These are phyloP conservation scores for Byssothecium circinans DNA, from an alignment of 2,329 filamentous ascomycete genomes.

Conservation along the genomic window DNA sequence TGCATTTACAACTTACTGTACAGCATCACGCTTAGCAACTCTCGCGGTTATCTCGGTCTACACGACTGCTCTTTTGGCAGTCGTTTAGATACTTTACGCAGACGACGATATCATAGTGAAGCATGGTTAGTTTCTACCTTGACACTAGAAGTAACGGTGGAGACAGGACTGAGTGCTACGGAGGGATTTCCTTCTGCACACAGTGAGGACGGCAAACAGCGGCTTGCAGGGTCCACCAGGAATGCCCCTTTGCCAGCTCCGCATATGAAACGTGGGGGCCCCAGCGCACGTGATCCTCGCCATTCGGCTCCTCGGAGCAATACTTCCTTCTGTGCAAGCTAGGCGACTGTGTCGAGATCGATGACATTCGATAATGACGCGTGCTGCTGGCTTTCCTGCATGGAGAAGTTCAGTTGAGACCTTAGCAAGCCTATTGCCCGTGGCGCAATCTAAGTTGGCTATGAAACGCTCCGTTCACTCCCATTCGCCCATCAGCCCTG, in stretches of 20 bases:
- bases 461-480: not conserved
- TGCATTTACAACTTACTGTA: too few species aligned
- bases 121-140: not conserved
- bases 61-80: not conserved
- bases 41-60: not conserved
- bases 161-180: too few species aligned
- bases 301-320: not conserved
- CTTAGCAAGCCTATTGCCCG: not conserved
- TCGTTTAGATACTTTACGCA: not conserved
- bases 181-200: too few species aligned
- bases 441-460: not conserved
- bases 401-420: not conserved
- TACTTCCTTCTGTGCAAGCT: not conserved
- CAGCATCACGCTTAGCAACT: not conserved
- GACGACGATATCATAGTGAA: not conserved
- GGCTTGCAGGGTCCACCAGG: not conserved
- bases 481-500: not conserved
- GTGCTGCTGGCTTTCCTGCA: not conserved
- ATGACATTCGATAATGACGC: not conserved
- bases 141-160: too few species aligned
- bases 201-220: not conserved
- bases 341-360: not conserved
- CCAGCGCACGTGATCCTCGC: not conserved
- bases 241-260: not conserved
- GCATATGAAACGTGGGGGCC: conserved; percentile 1